Evolutionary conservation across 148 eudicot species (phyloP).

Genomic region (Rhododendron williamsianum): DNA sequence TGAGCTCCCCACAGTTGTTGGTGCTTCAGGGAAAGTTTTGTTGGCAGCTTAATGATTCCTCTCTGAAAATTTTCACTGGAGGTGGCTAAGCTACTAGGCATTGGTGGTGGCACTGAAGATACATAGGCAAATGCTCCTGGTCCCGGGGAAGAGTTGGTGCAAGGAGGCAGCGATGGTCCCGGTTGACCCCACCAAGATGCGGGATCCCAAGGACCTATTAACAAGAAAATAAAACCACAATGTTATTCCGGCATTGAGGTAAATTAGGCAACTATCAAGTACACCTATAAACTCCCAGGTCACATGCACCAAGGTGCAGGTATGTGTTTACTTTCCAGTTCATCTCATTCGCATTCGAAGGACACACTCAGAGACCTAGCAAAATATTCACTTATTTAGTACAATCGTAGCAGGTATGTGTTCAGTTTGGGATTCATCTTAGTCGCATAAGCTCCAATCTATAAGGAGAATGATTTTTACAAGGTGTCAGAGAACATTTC

Average conservation of each 20-base stretch:
- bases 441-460: not conserved
- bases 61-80: not conserved
- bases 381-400: not conserved
- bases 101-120: not conserved
- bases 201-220: conserved; percentile 22
- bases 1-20: conserved; percentile 27
- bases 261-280: not conserved
- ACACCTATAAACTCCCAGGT: not conserved
- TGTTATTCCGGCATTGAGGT: not conserved
- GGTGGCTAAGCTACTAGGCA: not conserved
- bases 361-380: not conserved
- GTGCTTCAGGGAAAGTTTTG: conserved; percentile 19
- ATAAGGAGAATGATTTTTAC: not conserved
- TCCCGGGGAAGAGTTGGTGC: not conserved
- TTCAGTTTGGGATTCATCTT: not conserved
- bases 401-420: not conserved
- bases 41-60: conserved; percentile 18
- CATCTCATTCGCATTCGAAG: not conserved
- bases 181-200: conserved; percentile 23
- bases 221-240: not conserved
- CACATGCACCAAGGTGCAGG: not conserved
- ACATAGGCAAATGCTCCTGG: conserved; percentile 1
- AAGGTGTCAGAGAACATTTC: not conserved
- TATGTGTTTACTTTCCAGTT: not conserved
- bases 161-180: conserved; percentile 6